These are phyloP conservation scores for Curvularia sp. DNA, from an alignment of 2,329 filamentous ascomycete species.

Conservation along the genomic window DNA sequence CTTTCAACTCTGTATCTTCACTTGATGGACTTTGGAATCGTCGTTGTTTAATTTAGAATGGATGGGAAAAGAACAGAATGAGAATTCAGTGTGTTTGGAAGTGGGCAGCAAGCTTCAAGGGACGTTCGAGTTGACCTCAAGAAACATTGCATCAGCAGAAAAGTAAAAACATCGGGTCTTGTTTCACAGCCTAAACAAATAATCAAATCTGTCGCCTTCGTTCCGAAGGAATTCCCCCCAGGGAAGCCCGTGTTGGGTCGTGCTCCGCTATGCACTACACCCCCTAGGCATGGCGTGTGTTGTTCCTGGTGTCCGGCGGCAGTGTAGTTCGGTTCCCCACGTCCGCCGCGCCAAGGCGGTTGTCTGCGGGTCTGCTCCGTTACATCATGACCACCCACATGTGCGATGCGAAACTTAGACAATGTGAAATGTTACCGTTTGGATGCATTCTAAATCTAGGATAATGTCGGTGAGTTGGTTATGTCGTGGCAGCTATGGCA, in stretches of 20 bases:
- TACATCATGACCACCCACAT: neutral
- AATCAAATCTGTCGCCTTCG: neutral
- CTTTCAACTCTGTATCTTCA: neutral
- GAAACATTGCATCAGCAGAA: neutral
- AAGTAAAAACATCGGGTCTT: neutral
- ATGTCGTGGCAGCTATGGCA: neutral
- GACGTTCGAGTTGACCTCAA: neutral
- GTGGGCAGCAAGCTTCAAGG: neutral
- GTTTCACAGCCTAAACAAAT: neutral
- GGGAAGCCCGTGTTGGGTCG: slow-evolving; percentile 6
- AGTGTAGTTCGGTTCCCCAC: slow-evolving; percentile 26
- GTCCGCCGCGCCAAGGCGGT: slow-evolving; percentile 15
- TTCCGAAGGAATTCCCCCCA: slow-evolving; percentile 8
- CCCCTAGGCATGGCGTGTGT: slow-evolving; percentile 1
- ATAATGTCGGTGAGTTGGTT: neutral
- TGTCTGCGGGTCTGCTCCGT: neutral
- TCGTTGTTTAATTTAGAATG: slow-evolving; percentile 1
- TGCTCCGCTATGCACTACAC: slow-evolving; percentile 7
- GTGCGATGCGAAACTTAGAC: neutral
- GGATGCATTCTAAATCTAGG: neutral
- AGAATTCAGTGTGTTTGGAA: neutral
- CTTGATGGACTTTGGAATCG: too few species aligned
- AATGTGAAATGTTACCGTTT: neutral
- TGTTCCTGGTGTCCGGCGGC: slow-evolving; percentile 11
- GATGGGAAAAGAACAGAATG: neutral